Base-by-base conservation (phyloP, 495 filamentous ascomycete genomes). In the Acidiella bohemica region DNA sequence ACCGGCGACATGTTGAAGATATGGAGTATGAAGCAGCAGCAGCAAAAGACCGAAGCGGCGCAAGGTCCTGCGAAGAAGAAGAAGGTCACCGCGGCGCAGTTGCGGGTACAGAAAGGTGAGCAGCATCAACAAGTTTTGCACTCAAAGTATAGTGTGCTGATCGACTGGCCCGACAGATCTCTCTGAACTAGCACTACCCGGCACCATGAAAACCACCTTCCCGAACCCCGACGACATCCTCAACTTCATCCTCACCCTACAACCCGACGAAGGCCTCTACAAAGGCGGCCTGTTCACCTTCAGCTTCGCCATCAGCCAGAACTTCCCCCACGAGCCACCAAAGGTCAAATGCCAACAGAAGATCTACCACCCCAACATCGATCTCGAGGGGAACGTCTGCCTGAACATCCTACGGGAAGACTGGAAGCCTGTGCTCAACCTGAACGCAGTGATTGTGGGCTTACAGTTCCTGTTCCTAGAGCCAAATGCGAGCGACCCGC, bases 301-400 rank as follows among this genome's bases (percentile, higher is more conserved):
- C 65, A 80, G 66, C 28, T 96, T 97, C 63, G 71, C 73, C 50
- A 93, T 96, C 64, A 81, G 83, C 56, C 82, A 87, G 53, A 85
- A 81, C 64, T 97, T 93, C 67, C 90, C 90, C 7, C 92, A 96
- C 60, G 90, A 96, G 58, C 87, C 90, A 43, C 90, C 90, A 0
- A 96, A 96, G 63, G 92, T 97, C 51, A 93, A 87, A 58, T 96
- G 90, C 62, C 83, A 78, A 40, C 82, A 97, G 60, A 97, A 94
- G 69, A 95, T 96, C 51, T 97, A 97, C 64, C 90, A 97, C 54
- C 90, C 90, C 9, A 97, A 97, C 60, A 96, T 97, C 59, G 90
- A 97, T 57, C 68, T 93, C 34, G 90, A 97, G 54, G 90, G 90
- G 27, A 97, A 97, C 55, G 85, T 97, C 11, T 97, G 90, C 65